Base-by-base conservation (phyloP, 2,329 filamentous ascomycete genomes). In the Colletotrichum liaoningense region DNA sequence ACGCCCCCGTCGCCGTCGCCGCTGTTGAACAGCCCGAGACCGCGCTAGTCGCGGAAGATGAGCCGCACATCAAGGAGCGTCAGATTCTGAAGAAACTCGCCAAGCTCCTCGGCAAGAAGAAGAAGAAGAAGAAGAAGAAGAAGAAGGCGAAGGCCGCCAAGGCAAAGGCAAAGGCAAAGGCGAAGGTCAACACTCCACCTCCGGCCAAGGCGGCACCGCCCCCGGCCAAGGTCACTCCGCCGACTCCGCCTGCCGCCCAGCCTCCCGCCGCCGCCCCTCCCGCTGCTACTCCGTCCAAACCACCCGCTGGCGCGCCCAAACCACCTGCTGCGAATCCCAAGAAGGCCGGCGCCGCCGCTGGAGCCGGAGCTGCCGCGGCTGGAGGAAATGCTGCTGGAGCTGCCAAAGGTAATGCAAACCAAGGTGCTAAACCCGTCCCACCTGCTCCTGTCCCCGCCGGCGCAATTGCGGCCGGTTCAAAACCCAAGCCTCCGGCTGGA, bases 1-100 rank as follows among this genome's bases (percentile, higher is more conserved):
- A 57, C 2, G 28, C 19, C 28, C 63, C 52, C n/a, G 35, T 30
- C 14, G 67, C 42, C n/a, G 62, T 26, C 4, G 67, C 62, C 11
- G 67, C 56, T 49, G 35, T 71, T 52, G 71, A 66, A n/a, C 67
- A 71, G 67, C 67, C 57, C 16, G 22, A 65, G 26, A 62, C 62
- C 16, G 60, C 60, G 9, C 49, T 60, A 62, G 67, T 14, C 42
- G 71, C 67, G 19, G 33, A 52, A 9, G 54, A 33, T 1, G 42
- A 24, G 5, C 55, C 60, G 28, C 42, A 22, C 8, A 19, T 70
- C 8, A 19, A 63, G 46, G 30, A 46, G 4, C 60, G 70, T 2
- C 70, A 64, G 59, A 8, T 70, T 22, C 24, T 26, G 14, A 64
- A 68, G 30, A 22, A 54, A 42, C 22, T 63, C 33, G 46, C 16